Evolutionary conservation across 768 basidiomycete species (phyloP).

Genomic region (Termitomyces sp.): DNA sequence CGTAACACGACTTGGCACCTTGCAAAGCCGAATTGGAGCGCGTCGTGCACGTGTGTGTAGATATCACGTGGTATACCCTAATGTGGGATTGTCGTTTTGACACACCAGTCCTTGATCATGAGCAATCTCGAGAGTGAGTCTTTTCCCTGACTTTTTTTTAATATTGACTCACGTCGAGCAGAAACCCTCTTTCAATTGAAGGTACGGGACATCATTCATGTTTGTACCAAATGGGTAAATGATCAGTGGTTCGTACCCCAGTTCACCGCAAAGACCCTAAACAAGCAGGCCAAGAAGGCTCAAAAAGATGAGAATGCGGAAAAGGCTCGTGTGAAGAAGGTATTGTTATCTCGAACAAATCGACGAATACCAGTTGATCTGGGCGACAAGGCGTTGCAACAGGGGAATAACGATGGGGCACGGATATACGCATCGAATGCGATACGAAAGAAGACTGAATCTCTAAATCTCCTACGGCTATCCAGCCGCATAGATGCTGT

Average conservation of each 20-base stretch:
- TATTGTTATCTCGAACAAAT: conserved; percentile 16
- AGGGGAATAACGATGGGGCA: conserved; percentile 95
- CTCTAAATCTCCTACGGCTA: conserved; percentile 84
- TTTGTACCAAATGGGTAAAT: neutral
- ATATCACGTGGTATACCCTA: conserved; percentile 13
- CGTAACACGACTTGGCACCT: neutral
- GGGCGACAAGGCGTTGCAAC: conserved; percentile 74
- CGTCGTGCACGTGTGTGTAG: conserved; percentile 8
- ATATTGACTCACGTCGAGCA: conserved; percentile 34
- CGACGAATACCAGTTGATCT: neutral
- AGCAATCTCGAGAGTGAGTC: conserved; percentile 87
- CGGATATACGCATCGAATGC: conserved; percentile 98
- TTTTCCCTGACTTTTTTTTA: neutral
- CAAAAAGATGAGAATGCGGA: conserved; percentile 91
- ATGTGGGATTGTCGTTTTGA: neutral
- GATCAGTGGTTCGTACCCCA: conserved; percentile 23
- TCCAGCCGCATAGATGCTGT: conserved; percentile 95
- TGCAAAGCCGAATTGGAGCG: neutral
- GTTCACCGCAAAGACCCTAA: conserved; percentile 98
- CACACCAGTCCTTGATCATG: conserved; percentile 35
- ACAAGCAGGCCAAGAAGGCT: conserved; percentile 94
- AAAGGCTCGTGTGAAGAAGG: conserved; percentile 92
- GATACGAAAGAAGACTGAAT: conserved; percentile 96
- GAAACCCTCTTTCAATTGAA: conserved; percentile 99
- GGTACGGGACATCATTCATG: conserved; percentile 35